phyloP scores from a whole-genome alignment of 2,329 filamentous ascomycete genomes.

The Penicillium sp. region DNA sequence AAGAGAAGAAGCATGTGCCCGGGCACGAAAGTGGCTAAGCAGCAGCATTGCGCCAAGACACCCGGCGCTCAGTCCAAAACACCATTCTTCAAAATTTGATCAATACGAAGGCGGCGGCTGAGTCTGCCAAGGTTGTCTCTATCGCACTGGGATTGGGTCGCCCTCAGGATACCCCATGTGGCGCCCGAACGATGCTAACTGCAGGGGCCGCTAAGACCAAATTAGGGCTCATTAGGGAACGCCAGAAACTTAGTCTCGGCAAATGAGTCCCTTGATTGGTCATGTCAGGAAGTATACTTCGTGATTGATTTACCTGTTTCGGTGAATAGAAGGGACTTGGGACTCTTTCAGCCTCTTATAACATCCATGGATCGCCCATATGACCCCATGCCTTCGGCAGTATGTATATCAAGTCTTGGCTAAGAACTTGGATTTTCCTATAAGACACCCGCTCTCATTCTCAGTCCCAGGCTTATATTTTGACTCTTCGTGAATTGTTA shows the following conservation, averaged over 20 bases:
- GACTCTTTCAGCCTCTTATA: background rate
- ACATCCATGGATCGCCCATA: background rate
- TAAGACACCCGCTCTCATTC: background rate
- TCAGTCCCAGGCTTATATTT: background rate
- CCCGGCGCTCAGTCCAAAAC: background rate
- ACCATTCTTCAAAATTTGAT: background rate
- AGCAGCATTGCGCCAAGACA: slow-evolving; percentile 1
- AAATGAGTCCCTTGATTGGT: slow-evolving; percentile 5
- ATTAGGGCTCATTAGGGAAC: background rate
- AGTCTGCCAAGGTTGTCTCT: background rate
- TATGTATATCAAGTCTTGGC: background rate
- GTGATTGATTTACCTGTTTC: background rate
- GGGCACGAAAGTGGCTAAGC: slow-evolving; percentile 2
- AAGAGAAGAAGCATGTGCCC: background rate
- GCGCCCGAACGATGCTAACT: slow-evolving; percentile 9
- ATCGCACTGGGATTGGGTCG: slow-evolving; percentile 11
- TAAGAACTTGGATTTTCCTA: background rate
- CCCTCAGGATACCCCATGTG: slow-evolving; percentile 1
- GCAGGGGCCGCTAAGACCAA: slow-evolving; percentile 7
- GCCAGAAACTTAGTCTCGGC: slow-evolving; percentile 6
- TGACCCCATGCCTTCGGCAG: background rate
- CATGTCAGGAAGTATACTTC: slow-evolving; percentile 5
- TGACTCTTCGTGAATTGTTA: background rate
- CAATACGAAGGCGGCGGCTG: background rate
- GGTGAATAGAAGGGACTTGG: background rate